Conservation (phyloP, 371 early-diverging fungal genomes). For the Amoeboaphelidium protococcarum region DNA sequence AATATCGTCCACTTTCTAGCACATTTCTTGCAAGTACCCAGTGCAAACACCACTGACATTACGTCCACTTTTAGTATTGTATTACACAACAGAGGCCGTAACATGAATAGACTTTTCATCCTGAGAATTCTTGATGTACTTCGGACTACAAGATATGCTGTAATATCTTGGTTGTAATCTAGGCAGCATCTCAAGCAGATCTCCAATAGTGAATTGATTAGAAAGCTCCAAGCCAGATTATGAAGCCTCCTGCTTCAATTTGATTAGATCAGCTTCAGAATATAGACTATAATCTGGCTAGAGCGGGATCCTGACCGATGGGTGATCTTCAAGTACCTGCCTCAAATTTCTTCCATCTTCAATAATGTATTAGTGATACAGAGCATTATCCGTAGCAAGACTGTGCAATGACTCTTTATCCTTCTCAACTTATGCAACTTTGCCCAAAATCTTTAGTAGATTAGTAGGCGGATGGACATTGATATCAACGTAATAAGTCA, state of each 20-base stretch:
- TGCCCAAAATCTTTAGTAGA: constrained; percentile 7
- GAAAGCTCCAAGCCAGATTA: no score
- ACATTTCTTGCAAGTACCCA: constrained; percentile 41
- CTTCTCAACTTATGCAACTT: constrained; percentile 25
- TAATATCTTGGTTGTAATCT: constrained; percentile 73
- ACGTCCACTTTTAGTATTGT: constrained; percentile 8
- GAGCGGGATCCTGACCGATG: not conserved
- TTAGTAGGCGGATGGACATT: constrained; percentile 26
- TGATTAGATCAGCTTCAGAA: not conserved
- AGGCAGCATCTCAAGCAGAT: constrained; percentile 45
- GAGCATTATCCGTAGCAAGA: constrained; percentile 43
- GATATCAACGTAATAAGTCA: constrained; percentile 76
- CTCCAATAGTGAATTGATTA: constrained; percentile 24
- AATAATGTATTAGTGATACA: constrained; percentile 24
- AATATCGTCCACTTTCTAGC: constrained; percentile 21
- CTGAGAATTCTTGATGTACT: constrained; percentile 43
- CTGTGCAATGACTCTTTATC: constrained; percentile 19
- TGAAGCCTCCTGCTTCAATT: no score
- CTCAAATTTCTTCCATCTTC: constrained; percentile 33
- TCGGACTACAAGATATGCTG: constrained; percentile 65
- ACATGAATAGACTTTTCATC: constrained; percentile 38
- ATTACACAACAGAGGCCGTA: constrained; percentile 65
- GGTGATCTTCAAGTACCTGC: constrained; percentile 22
- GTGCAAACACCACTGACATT: constrained; percentile 47
- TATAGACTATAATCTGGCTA: not conserved